Conservation (phyloP, 2,329 filamentous ascomycete genomes). For the Fusarium compactum region DNA sequence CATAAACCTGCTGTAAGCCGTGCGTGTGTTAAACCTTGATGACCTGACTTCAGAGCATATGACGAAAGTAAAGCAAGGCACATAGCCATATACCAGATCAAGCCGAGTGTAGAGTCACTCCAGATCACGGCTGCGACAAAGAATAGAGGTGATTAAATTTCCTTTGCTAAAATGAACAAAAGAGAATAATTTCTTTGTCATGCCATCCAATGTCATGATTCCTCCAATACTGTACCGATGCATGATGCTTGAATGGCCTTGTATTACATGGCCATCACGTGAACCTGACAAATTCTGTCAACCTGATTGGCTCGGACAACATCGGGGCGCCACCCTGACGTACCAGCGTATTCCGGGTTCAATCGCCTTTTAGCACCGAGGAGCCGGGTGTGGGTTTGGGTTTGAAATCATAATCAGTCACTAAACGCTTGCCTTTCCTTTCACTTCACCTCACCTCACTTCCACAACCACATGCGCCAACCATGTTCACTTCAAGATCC, state of each 20-base stretch:
- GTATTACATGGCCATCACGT: conserved; percentile 15
- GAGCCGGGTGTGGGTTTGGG: conserved; percentile 25
- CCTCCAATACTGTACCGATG: neutral
- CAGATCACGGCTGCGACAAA: neutral
- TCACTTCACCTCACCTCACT: conserved; percentile 13
- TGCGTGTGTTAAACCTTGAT: conserved; percentile 9
- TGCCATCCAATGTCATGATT: conserved; percentile 9
- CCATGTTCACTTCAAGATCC: conserved; percentile 60
- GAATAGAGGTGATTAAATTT: neutral
- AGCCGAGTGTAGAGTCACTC: neutral
- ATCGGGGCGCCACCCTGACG: conserved; percentile 48
- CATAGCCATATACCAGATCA: neutral
- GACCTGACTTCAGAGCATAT: neutral
- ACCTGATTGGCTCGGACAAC: conserved; percentile 55
- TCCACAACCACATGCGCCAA: conserved; percentile 43
- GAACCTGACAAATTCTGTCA: conserved; percentile 49
- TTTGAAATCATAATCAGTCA: conserved; percentile 43
- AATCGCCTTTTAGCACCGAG: conserved; percentile 50
- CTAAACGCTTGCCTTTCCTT: neutral
- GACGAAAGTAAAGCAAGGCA: neutral
- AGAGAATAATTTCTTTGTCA: neutral
- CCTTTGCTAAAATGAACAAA: neutral
- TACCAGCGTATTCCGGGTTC: conserved; percentile 46
- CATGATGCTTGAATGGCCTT: neutral
- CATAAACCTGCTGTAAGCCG: neutral